Base-by-base conservation (phyloP, 805 yeast genomes). In the Hermanozyma aechmeae region DNA sequence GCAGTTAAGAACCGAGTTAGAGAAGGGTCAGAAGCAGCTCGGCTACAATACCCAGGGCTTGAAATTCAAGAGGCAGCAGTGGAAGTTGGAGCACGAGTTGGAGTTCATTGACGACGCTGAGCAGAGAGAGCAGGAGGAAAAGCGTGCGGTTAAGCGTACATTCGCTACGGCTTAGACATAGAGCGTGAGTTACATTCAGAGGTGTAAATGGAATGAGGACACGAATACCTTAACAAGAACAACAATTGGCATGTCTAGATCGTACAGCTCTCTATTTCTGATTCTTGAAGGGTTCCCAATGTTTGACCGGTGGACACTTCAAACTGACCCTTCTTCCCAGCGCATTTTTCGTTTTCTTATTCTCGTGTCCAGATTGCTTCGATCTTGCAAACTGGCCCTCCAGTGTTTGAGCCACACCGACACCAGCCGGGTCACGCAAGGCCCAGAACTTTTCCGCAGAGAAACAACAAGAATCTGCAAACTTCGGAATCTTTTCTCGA, bases 11-110 rank as follows among this genome's bases (percentile, higher is more conserved):
- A 42, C 32, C 1, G 71, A 73, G 30, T 59, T 92, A 29, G 56
- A 58, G 26, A 43, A 49, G 3, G 73, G 73, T 13, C 61, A 70
- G 11, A 61, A 68, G 26, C 78, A 72, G 34, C 63, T 92, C 26
- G 97, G 96, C 7, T 78, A 70, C 60, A 92, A 92, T 46, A 63
- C 84, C 13, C 87, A 82, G 37, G 96, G 95, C 4, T 61, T 92
- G 51, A 73, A 70, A 42, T 81, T 73, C 43, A 54, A 82, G 35
- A 77, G 75, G 48, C 72, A 68, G 25, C 85, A 80, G 52, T 87
- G 96, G 95, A 73, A 74, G 34, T 54, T 77, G 47, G 67, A 65
- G 24, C 97, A 89, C 49, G 76, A 69, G 41, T 65, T 71, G 19
- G 85, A 79, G 48, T 86, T 76, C 46, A 67, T 73, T 26, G 95